phyloP scores from a whole-genome alignment of 257 asterid species.

The Jasminum sambac region DNA sequence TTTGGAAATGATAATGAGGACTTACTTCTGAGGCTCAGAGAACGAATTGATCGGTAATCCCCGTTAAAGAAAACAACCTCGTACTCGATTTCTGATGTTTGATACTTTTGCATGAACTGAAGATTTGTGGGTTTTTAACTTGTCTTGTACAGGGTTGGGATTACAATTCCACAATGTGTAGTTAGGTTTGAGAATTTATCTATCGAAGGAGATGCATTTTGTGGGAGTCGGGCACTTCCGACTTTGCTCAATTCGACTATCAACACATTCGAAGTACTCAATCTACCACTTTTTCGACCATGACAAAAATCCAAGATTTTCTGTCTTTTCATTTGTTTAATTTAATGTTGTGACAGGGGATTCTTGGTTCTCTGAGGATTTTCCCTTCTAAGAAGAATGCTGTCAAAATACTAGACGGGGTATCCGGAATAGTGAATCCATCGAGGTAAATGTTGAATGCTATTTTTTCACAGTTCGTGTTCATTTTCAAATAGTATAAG shows the following conservation, averaged over 20 bases:
- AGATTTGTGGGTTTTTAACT: background rate
- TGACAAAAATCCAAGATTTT: background rate
- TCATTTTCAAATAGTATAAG: background rate
- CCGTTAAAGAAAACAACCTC: too few relatives aligned
- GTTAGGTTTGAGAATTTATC: conserved; percentile 65
- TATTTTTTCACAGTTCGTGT: background rate
- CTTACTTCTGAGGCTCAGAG: conserved; percentile 55
- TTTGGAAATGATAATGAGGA: conserved; percentile 76
- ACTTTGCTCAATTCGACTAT: conserved; percentile 65
- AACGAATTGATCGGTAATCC: conserved; percentile 65
- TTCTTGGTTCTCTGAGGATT: conserved; percentile 51
- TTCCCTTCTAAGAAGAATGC: conserved; percentile 62
- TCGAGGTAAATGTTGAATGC: conserved; percentile 39
- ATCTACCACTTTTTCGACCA: background rate
- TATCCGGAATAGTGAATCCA: conserved; percentile 58
- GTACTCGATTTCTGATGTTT: background rate
- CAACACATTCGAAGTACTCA: conserved; percentile 63
- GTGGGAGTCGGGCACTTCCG: conserved; percentile 82
- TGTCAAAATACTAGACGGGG: conserved; percentile 43
- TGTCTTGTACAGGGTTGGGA: conserved; percentile 57
- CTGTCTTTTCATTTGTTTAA: background rate
- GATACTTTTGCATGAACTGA: background rate
- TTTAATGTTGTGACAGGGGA: conserved; percentile 38
- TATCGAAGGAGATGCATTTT: conserved; percentile 69
- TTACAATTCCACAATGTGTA: conserved; percentile 56